Percentiles rank a stretch among this genome's conserved stretches.
These are phyloP conservation scores for Suillus paluster DNA, from an alignment of 768 basidiomycete genomes.

Conservation along the genomic window DNA sequence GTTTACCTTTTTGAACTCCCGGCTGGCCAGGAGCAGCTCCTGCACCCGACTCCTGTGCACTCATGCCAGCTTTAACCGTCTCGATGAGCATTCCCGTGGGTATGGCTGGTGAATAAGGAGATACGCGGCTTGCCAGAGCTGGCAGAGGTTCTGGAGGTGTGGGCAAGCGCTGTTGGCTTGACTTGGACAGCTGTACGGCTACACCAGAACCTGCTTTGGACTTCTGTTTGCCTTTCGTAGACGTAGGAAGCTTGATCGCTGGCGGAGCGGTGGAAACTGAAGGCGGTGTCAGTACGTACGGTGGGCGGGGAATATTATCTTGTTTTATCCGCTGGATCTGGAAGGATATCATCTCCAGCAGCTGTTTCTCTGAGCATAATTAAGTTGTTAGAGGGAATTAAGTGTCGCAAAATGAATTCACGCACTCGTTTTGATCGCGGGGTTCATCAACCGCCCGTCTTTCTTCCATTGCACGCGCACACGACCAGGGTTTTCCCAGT, in stretches of 20 bases:
- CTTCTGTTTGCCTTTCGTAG: conserved; percentile 58
- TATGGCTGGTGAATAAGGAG: conserved; percentile 79
- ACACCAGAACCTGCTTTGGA: conserved; percentile 45
- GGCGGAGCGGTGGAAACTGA: conserved; percentile 33
- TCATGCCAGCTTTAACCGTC: conserved; percentile 86
- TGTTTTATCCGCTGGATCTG: conserved; percentile 77
- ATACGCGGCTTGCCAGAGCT: conserved; percentile 71
- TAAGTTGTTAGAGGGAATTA: neutral
- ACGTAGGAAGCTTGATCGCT: conserved; percentile 34
- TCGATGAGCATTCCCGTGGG: conserved; percentile 81
- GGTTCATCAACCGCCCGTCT: conserved; percentile 68
- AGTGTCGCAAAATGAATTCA: conserved; percentile 18
- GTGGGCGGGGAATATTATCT: conserved; percentile 67
- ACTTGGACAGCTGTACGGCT: conserved; percentile 28
- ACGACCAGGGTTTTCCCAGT: conserved; percentile 98
- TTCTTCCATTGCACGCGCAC: conserved; percentile 94
- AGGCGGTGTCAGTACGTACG: conserved; percentile 49
- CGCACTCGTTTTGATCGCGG: conserved; percentile 77
- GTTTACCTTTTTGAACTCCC: conserved; percentile 67
- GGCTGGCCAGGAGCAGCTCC: conserved; percentile 34
- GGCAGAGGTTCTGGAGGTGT: conserved; percentile 80
- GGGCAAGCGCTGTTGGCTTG: conserved; percentile 56
- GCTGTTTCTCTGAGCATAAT: conserved; percentile 65
- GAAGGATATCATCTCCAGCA: conserved; percentile 73
- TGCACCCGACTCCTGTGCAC: conserved; percentile 56